Percentiles rank a stretch among this genome's conserved stretches.
Evolutionary conservation across 345 rosid genomes (phyloP).

Genomic region (Populus alba): DNA sequence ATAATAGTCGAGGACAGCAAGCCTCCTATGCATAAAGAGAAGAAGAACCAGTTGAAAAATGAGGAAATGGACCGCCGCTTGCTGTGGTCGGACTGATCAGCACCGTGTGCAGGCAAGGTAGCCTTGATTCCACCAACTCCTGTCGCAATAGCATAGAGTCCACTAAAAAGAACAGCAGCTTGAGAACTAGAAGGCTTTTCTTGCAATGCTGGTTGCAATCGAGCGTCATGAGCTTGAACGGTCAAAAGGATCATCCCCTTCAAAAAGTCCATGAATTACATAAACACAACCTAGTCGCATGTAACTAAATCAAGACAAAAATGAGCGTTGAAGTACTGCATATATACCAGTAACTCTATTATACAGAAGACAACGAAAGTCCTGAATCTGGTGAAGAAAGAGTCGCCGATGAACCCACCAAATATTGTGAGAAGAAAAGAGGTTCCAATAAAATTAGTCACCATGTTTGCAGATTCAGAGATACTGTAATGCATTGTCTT

Average conservation of each 20-base stretch:
- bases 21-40: constrained; percentile 50
- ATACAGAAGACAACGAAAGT: constrained; percentile 41
- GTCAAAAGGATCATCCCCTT: constrained; percentile 56
- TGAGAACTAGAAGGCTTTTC: constrained; percentile 31
- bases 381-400: constrained; percentile 49
- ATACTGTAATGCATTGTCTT: constrained; percentile 46
- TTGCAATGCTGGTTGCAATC: constrained; percentile 35
- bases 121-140: constrained; percentile 69
- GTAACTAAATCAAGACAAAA: neutral
- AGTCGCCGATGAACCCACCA: constrained; percentile 58
- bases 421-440: constrained; percentile 56
- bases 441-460: constrained; percentile 67
- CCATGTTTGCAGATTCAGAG: constrained; percentile 57
- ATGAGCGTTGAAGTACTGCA: neutral
- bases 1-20: constrained; percentile 45
- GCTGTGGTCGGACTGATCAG: constrained; percentile 50
- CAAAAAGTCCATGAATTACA: neutral
- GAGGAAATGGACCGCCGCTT: constrained; percentile 37
- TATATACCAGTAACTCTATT: constrained; percentile 45
- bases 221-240: constrained; percentile 43
- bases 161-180: constrained; percentile 40
- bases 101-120: constrained; percentile 58
- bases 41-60: constrained; percentile 62
- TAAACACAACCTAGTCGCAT: no score
- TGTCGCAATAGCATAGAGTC: constrained; percentile 47